Percentiles rank a stretch among this genome's conserved stretches.
Evolutionary conservation across 805 yeast species (phyloP).

Genomic region (Myxozyma vanderwaltii): DNA sequence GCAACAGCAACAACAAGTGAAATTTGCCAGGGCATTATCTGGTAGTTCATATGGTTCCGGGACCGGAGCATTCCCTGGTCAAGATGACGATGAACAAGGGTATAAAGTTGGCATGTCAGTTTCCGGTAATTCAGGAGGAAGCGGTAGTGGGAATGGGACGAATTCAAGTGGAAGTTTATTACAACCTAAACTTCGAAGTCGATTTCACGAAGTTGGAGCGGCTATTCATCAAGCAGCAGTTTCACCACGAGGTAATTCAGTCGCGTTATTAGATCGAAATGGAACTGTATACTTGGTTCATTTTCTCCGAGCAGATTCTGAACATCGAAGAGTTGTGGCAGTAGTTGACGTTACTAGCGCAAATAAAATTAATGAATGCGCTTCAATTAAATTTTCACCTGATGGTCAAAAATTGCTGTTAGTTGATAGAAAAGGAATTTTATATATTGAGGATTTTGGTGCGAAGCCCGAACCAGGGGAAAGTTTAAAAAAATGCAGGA

Average conservation of each 20-base stretch:
- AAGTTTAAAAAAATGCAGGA: conserved; percentile 30
- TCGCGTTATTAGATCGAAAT: conserved; percentile 75
- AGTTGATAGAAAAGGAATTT: conserved; percentile 78
- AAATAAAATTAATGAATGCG: conserved; percentile 71
- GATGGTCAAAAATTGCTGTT: conserved; percentile 79
- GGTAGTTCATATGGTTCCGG: conserved; percentile 10
- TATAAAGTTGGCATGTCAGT: not conserved
- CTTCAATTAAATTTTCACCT: conserved; percentile 70
- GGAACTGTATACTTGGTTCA: conserved; percentile 67
- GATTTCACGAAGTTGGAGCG: conserved; percentile 79
- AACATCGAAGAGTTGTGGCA: conserved; percentile 60
- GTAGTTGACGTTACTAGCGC: conserved; percentile 82
- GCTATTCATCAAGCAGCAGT: conserved; percentile 71
- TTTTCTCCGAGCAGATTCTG: conserved; percentile 56
- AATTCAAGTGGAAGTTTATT: conserved; percentile 43
- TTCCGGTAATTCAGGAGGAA: conserved; percentile 4
- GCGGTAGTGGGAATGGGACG: conserved; percentile 6
- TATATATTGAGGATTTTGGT: conserved; percentile 82
- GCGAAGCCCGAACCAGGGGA: conserved; percentile 54
- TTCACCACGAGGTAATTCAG: conserved; percentile 84
- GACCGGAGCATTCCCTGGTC: conserved; percentile 7
- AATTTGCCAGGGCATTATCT: conserved; percentile 19
- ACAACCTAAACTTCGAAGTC: conserved; percentile 61
- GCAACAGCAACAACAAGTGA: not conserved
- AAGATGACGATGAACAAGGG: conserved; percentile 17